phyloP scores from a whole-genome alignment of 1,139 yeast species.

The Geotrichum cucujoidarum region DNA sequence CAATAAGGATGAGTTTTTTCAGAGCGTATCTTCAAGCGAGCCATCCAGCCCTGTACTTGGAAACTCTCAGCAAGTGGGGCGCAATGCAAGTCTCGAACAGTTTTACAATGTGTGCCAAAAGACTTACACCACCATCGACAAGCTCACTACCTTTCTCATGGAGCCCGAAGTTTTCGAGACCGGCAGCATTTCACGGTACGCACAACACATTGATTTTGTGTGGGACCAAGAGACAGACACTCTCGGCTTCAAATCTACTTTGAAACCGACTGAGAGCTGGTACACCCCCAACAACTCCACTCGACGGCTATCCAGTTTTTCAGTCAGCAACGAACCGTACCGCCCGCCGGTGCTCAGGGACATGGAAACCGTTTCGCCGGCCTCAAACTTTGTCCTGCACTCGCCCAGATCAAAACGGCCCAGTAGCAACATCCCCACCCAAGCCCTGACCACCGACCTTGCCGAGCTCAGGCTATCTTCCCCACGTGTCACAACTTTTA shows the following conservation, averaged over 20 bases:
- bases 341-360: not conserved
- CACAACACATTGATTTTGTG: not conserved
- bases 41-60: not conserved
- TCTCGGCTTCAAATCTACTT: conserved; percentile 2
- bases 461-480: too few relatives aligned
- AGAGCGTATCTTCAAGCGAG: not conserved
- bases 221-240: not conserved
- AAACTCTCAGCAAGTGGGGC: not conserved
- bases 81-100: not conserved
- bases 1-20: not conserved
- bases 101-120: conserved; percentile 3
- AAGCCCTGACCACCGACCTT: too few relatives aligned
- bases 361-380: not conserved
- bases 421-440: too few relatives aligned
- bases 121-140: not conserved
- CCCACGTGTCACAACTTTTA: too few relatives aligned
- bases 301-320: too few relatives aligned
- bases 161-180: conserved; percentile 6
- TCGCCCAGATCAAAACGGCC: not conserved
- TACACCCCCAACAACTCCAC: not conserved
- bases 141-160: not conserved
- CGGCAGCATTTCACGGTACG: not conserved
- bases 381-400: conserved; percentile 2
- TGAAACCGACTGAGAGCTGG: conserved; percentile 8
- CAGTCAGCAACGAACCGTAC: too few relatives aligned